These are phyloP conservation scores for Colletotrichum sp. DNA, from an alignment of 2,329 filamentous ascomycete species.

Conservation along the genomic window DNA sequence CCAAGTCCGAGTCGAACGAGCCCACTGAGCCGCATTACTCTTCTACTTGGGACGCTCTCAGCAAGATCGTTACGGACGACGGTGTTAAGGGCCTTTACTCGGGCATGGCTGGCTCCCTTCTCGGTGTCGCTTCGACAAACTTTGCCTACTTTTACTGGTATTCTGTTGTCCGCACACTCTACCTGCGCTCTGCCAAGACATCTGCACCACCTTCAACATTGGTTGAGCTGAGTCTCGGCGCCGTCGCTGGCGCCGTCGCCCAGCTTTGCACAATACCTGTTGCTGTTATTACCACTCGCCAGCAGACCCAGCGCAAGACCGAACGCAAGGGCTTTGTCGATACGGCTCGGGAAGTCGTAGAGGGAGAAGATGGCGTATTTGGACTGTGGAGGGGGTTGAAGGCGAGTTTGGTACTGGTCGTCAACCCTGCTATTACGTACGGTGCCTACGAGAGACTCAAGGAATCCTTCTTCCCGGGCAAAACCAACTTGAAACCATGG, in stretches of 20 bases:
- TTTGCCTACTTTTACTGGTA: slow-evolving; percentile 99
- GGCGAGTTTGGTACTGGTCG: slow-evolving; percentile 91
- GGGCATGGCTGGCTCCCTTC: slow-evolving; percentile 83
- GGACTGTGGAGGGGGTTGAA: slow-evolving; percentile 96
- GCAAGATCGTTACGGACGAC: slow-evolving; percentile 81
- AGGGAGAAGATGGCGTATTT: slow-evolving; percentile 86
- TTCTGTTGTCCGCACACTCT: slow-evolving; percentile 82
- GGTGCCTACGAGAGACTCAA: slow-evolving; percentile 92
- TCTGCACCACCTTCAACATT: slow-evolving; percentile 72
- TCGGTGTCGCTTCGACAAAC: slow-evolving; percentile 96
- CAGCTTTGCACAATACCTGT: slow-evolving; percentile 97
- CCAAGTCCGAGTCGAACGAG: slow-evolving; percentile 40
- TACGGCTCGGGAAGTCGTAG: slow-evolving; percentile 86
- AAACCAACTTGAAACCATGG: slow-evolving; percentile 75
- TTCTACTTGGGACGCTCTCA: slow-evolving; percentile 87
- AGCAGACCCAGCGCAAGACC: slow-evolving; percentile 87
- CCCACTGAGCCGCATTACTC: slow-evolving; percentile 75
- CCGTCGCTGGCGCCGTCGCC: slow-evolving; percentile 85
- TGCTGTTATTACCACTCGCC: slow-evolving; percentile 91
- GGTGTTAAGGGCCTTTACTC: slow-evolving; percentile 85
- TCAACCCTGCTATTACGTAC: slow-evolving; percentile 98
- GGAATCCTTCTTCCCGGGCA: slow-evolving; percentile 77
- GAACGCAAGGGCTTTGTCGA: slow-evolving; percentile 87
- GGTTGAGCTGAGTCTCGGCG: slow-evolving; percentile 83
- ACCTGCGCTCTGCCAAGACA: slow-evolving; percentile 65